Base-by-base conservation (phyloP, 2,329 filamentous ascomycete species). In the Nannizziopsis barbatae region DNA sequence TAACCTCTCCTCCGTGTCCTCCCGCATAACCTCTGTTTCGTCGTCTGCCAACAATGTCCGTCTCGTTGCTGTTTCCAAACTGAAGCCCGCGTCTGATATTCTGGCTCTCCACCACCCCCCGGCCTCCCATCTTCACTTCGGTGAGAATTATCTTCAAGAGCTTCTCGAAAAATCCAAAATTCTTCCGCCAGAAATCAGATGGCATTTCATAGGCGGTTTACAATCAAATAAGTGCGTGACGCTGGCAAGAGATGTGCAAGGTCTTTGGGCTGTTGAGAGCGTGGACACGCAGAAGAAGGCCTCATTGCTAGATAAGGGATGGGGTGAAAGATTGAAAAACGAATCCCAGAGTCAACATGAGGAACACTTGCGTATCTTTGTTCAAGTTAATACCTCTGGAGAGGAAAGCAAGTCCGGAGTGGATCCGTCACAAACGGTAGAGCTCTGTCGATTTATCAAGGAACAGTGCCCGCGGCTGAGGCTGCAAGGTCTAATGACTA, bases 151-250 rank as follows among this genome's bases (percentile, higher is more conserved):
- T 70, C 76, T 84, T 3, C 85, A 90, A 67, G 92, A 98, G 67
- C 77, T 98, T 47, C 75, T 76, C 51, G 84, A 94, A 64, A 98
- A 98, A 67, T 83, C 87, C 1, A 75, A 77, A 32, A 64, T 95
- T 15, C 76, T 98, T 9, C 90, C 92, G 0, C 69, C 60, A 3
- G 60, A 70, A 39, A 84, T 98, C 56, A 76, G 76, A 58, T 98
- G 92, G 92, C 92, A 98, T 67, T 95, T 96, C 66, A 98, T 96
- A 63, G 92, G 92, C 35, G 87, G 85, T 0, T 70, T 98, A 35
- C 92, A 98, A 68, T 89, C 85, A 11, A 93, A 89, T 57, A 95
- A 96, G 71, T 95, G 88, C 75, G 88, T 87, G 59, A 77, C 79
- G 38, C 76, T 98, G 8, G 86, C 89, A 2, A 74, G 80, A 59